Base-by-base conservation (phyloP, 2,329 filamentous ascomycete genomes). In the Pseudogymnoascus sp. region DNA sequence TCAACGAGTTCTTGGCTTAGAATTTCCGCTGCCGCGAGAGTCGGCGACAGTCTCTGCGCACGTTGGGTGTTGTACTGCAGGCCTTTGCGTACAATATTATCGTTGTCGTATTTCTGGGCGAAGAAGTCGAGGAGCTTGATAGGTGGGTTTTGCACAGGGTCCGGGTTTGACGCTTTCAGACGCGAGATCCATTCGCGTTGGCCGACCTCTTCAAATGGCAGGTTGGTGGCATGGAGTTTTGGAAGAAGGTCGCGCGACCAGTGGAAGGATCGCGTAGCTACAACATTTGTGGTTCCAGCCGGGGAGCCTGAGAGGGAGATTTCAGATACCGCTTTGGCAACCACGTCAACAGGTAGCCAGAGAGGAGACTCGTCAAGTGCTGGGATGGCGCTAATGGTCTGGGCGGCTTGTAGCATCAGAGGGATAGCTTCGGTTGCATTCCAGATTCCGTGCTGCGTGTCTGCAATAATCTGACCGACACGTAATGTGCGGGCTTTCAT, bases 41-140 rank as follows among this genome's bases (percentile, higher is more conserved):
- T 58, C 5, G 66, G 66, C 11, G 66, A 67, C 10, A 67, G 52
- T 14, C 43, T 65, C 29, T 61, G 49, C 14, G 63, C 63, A 45
- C 58, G 33, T 8, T 52, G 63, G 7, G 63, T 67, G 35, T 66
- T 62, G 21, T 67, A 67, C 11, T 29, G 45, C 8, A 66, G 61
- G 0, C 72, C 75, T 21, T 72, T 72, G 23, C 74, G 67, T 0
- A 71, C 74, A 0, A 74, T 72, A 3, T 68, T 71, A 19, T 77
- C 76, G 45, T 78, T 76, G 58, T 79, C 78, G 65, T 83, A 84
- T 67, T 83, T 83, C 2, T 68, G 72, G 59, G 71, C 71, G 66
- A 81, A 83, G 26, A 79, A 78, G 49, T 81, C 80, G 0, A 84
- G 66, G 41, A 85, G 72, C 73, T 84, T 84, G 61, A 83, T 69